Base-by-base conservation (phyloP, 768 basidiomycete genomes). In the Collybia mongolica region DNA sequence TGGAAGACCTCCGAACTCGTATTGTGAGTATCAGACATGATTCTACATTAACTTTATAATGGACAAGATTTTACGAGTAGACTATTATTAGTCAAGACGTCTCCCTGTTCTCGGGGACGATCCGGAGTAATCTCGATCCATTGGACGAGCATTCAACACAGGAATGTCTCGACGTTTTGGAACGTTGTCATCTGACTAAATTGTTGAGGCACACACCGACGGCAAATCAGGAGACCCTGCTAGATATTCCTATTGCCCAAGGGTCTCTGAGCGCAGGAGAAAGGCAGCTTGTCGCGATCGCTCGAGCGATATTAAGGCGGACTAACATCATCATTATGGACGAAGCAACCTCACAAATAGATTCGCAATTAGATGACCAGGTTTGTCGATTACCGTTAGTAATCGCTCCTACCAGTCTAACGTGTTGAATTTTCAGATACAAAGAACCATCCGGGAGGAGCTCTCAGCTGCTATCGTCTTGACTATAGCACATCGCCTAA, bases 401-500 rank as follows among this genome's bases (percentile, higher is more conserved):
- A 49, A 28, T 23, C 1, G 4, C 26, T 14, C 11, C 23, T 35
- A 18, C 2, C 37, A 18, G 17, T 42, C 14, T n/a, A 19, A 26
- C 26, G 37, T 35, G 14, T 29, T n/a, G 39, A 36, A 12, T 20
- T 6, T 14, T 49, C n/a, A 87, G 80, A 86, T 92, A 46, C 89
- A 90, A 64, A 69, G 69, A 35, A 90, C 87, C 0, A 83, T 90
- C 28, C 77, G 86, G 23, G 83, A 87, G 58, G 87, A 90, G 63
- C 79, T 93, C 47, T 65, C 74, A 1, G 76, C 78, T 9, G 80
- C 86, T 0, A 85, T 91, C 18, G 84, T 93, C 19, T 79, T 94
- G 32, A 91, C 89, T 7, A 92, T 93, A 50, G 92, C 92, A 2
- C 91, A 92, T 68, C 73, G 88, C 12, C 71, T 90, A 18, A 82